Conservation (phyloP, 805 yeast genomes). For the Huiozyma naganishii region DNA sequence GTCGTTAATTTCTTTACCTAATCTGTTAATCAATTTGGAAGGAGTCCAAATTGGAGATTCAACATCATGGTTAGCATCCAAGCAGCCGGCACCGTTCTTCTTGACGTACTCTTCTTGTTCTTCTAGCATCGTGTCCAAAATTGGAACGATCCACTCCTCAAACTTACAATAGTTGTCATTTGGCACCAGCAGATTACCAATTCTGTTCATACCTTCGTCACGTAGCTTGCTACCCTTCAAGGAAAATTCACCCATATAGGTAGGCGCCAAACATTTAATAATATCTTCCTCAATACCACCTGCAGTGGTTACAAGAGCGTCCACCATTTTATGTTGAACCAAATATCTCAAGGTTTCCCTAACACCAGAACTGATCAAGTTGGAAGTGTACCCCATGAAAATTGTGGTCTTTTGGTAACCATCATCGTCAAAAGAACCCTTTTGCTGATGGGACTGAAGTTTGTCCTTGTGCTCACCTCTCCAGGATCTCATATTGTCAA, state of each 20-base stretch:
- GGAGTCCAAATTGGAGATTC: constrained; percentile 81
- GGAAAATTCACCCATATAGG: constrained; percentile 85
- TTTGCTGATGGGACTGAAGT: constrained; percentile 56
- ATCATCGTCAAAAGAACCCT: constrained; percentile 66
- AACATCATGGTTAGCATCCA: constrained; percentile 40
- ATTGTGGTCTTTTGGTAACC: constrained; percentile 82
- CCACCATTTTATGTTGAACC: constrained; percentile 89
- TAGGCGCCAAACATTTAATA: constrained; percentile 93
- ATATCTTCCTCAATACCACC: constrained; percentile 98
- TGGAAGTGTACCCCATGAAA: constrained; percentile 93
- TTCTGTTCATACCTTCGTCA: constrained; percentile 94
- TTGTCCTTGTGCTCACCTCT: constrained; percentile 68
- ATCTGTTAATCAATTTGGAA: constrained; percentile 77
- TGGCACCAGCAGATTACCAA: constrained; percentile 93
- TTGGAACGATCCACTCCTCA: constrained; percentile 98
- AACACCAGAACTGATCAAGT: constrained; percentile 86
- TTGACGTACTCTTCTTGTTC: constrained; percentile 71
- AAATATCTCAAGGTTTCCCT: constrained; percentile 82
- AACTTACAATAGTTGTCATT: constrained; percentile 95
- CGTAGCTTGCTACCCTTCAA: constrained; percentile 73
- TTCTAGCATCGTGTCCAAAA: constrained; percentile 72
- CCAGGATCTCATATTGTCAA: constrained; percentile 88
- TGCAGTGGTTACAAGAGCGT: constrained; percentile 92
- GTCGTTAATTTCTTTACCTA: constrained; percentile 91
- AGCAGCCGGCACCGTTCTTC: constrained; percentile 39